Conservation (phyloP, 2,329 filamentous ascomycete species). For the Hymenoscyphus scutula region DNA sequence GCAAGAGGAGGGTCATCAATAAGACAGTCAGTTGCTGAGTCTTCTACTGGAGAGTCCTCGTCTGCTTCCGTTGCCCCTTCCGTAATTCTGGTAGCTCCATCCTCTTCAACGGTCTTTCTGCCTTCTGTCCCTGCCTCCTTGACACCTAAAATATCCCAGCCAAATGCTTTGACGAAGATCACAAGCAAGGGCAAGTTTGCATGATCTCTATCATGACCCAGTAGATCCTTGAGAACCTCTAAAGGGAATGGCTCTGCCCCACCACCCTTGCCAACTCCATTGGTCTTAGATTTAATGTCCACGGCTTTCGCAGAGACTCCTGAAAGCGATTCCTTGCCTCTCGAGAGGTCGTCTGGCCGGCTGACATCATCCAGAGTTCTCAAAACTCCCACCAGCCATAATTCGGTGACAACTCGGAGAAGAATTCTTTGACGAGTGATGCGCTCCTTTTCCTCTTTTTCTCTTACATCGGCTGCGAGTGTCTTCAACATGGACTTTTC, state of each 20-base stretch:
- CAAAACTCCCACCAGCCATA: constrained; percentile 90
- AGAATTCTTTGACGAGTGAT: constrained; percentile 81
- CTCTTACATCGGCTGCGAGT: constrained; percentile 75
- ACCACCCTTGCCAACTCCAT: constrained; percentile 56
- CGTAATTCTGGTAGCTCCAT: constrained; percentile 61
- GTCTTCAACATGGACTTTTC: constrained; percentile 81
- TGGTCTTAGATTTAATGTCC: constrained; percentile 54
- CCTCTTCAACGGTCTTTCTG: constrained; percentile 80
- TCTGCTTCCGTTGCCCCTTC: constrained; percentile 43
- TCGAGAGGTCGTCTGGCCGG: constrained; percentile 59
- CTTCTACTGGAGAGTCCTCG: constrained; percentile 50
- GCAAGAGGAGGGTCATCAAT: constrained; percentile 71
- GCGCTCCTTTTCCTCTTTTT: constrained; percentile 94
- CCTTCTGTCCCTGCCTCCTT: constrained; percentile 69
- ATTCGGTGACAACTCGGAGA: constrained; percentile 85
- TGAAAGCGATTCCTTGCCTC: constrained; percentile 45
- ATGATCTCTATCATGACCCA: constrained; percentile 92
- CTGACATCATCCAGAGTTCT: constrained; percentile 71
- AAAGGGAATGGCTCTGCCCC: constrained; percentile 90
- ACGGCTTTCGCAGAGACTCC: constrained; percentile 58
- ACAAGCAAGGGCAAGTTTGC: constrained; percentile 87
- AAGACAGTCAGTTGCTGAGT: constrained; percentile 42
- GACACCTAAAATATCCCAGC: constrained; percentile 90
- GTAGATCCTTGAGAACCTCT: constrained; percentile 94
- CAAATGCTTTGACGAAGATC: constrained; percentile 92